phyloP scores from a whole-genome alignment of 495 filamentous ascomycete genomes.

The Penicillium maclennaniae region DNA sequence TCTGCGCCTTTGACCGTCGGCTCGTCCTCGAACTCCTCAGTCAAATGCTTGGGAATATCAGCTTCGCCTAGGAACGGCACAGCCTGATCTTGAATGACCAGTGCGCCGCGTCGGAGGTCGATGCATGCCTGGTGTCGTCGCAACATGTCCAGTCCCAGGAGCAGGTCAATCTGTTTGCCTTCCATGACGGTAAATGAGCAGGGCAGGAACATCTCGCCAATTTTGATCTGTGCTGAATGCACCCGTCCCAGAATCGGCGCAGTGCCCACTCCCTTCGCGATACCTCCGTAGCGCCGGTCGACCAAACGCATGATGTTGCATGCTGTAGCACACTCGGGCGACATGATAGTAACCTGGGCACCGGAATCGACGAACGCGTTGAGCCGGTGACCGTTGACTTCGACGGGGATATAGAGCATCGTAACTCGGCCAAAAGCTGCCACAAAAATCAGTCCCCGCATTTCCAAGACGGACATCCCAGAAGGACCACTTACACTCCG shows the following conservation, averaged over 20 bases:
- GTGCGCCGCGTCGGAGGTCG: slow-evolving; percentile 72
- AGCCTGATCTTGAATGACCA: slow-evolving; percentile 83
- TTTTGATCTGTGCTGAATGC: slow-evolving; percentile 88
- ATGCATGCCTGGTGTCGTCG: slow-evolving; percentile 91
- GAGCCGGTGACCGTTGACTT: slow-evolving; percentile 86
- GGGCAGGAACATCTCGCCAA: slow-evolving; percentile 80
- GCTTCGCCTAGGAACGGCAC: slow-evolving; percentile 88
- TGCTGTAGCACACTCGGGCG: slow-evolving; percentile 78
- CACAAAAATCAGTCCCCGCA: not conserved
- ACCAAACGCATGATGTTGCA: slow-evolving; percentile 98
- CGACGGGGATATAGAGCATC: slow-evolving; percentile 94
- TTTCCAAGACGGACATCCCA: not conserved
- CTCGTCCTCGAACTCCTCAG: slow-evolving; percentile 70
- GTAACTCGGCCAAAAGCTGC: slow-evolving; percentile 87
- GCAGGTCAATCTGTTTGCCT: slow-evolving; percentile 92
- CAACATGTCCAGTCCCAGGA: slow-evolving; percentile 93
- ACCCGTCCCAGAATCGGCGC: slow-evolving; percentile 93
- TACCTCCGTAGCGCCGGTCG: slow-evolving; percentile 84
- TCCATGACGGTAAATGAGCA: slow-evolving; percentile 99
- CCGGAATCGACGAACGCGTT: slow-evolving; percentile 98
- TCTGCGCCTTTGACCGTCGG: slow-evolving; percentile 81
- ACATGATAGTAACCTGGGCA: slow-evolving; percentile 98
- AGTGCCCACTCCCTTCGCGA: slow-evolving; percentile 89
- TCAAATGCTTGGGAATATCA: slow-evolving; percentile 77
- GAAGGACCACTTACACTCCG: slow-evolving; percentile 68